These are phyloP conservation scores for Blastobotrys americana DNA, from an alignment of 805 yeast species.

Conservation along the genomic window DNA sequence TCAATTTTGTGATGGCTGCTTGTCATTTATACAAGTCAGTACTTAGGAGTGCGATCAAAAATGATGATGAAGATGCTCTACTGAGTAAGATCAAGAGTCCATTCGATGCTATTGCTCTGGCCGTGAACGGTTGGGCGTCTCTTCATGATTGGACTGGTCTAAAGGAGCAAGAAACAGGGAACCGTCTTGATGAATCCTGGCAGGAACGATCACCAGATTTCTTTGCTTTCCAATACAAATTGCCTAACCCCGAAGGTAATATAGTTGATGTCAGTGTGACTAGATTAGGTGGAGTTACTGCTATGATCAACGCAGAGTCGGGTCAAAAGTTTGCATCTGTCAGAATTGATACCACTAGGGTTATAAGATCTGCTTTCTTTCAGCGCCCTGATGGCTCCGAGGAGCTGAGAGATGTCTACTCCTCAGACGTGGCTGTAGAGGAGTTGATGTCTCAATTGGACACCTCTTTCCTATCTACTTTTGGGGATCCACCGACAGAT, in stretches of 20 bases:
- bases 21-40: slow-evolving; percentile 17
- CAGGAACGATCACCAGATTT: slow-evolving; percentile 16
- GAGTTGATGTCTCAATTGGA: slow-evolving; percentile 6
- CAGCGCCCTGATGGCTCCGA: slow-evolving; percentile 19
- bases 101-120: slow-evolving; percentile 18
- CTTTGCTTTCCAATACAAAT: slow-evolving; percentile 11
- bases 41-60: slow-evolving; percentile 2
- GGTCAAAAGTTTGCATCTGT: slow-evolving; percentile 10
- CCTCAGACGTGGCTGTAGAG: slow-evolving; percentile 11
- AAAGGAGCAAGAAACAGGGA: background rate
- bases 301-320: slow-evolving; percentile 9
- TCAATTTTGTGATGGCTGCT: slow-evolving; percentile 16
- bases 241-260: slow-evolving; percentile 1
- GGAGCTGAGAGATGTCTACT: slow-evolving; percentile 14
- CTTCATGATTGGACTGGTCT: slow-evolving; percentile 4
- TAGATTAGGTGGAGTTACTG: slow-evolving; percentile 11
- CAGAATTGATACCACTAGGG: slow-evolving; percentile 8
- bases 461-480: slow-evolving; percentile 3
- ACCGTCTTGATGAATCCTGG: slow-evolving; percentile 11
- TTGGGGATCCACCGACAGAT: too few species aligned
- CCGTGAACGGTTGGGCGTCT: slow-evolving; percentile 17
- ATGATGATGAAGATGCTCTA: slow-evolving; percentile 13
- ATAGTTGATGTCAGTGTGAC: slow-evolving; percentile 12
- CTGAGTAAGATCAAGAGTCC: slow-evolving; percentile 9
- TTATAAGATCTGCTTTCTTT: slow-evolving; percentile 15